A percentile compares a stretch with the other conserved stretches of the same genome.
These are phyloP conservation scores for Aspergillus cejpii DNA, from an alignment of 2,329 filamentous ascomycete genomes.

Conservation along the genomic window DNA sequence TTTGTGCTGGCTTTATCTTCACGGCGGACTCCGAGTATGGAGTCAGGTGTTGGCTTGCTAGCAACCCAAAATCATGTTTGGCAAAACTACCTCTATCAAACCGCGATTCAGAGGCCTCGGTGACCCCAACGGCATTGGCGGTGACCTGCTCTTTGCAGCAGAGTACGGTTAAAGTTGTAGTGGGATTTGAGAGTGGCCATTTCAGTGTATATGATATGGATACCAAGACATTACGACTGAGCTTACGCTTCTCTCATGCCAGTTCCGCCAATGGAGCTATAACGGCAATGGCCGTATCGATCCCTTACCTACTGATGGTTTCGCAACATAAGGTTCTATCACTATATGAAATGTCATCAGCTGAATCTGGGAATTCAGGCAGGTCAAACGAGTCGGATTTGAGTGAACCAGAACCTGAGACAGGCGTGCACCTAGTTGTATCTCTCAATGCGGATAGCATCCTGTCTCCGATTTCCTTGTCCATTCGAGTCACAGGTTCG, in stretches of 20 bases:
- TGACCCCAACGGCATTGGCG: slow-evolving; percentile 54
- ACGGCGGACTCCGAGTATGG: slow-evolving; percentile 65
- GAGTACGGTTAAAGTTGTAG: slow-evolving; percentile 51
- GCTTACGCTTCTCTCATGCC: slow-evolving; percentile 52
- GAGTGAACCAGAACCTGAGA: background rate
- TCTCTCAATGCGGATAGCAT: slow-evolving; percentile 76
- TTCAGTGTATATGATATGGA: slow-evolving; percentile 64
- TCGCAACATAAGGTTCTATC: slow-evolving; percentile 67
- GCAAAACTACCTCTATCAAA: slow-evolving; percentile 40
- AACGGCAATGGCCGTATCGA: slow-evolving; percentile 62
- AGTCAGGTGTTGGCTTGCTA: slow-evolving; percentile 71
- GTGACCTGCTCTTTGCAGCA: slow-evolving; percentile 42
- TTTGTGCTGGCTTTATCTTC: slow-evolving; percentile 69
- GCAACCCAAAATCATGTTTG: slow-evolving; percentile 53
- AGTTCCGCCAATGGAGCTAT: slow-evolving; percentile 60
- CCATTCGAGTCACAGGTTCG: slow-evolving; percentile 60
- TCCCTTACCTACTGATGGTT: slow-evolving; percentile 73
- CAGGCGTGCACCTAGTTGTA: slow-evolving; percentile 54
- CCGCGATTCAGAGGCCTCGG: slow-evolving; percentile 49
- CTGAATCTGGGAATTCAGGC: slow-evolving; percentile 3
- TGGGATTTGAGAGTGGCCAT: slow-evolving; percentile 66
- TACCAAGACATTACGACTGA: slow-evolving; percentile 41
- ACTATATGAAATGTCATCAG: slow-evolving; percentile 58
- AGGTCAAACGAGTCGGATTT: slow-evolving; percentile 4
- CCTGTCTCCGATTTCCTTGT: slow-evolving; percentile 71